phyloP scores from a whole-genome alignment of 2,329 filamentous ascomycete species.

The Fusarium nodosum region DNA sequence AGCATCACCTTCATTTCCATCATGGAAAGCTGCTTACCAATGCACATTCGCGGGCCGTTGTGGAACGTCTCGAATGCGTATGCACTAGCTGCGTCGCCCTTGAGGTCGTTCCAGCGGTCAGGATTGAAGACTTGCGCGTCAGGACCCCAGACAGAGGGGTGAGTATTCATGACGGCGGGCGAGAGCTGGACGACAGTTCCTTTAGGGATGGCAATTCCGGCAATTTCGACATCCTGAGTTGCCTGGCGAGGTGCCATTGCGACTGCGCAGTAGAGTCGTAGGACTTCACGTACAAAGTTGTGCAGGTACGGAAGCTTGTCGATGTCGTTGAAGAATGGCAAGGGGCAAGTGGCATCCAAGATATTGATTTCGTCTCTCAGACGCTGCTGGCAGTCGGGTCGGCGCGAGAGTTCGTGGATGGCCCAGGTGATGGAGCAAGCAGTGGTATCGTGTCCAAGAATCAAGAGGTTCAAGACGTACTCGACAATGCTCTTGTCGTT shows the following conservation, averaged over 20 bases:
- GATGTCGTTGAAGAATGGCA: conserved; percentile 42
- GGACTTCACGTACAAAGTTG: conserved; percentile 60
- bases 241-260: conserved; percentile 55
- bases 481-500: conserved; percentile 51
- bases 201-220: conserved; percentile 55
- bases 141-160: conserved; percentile 56
- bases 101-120: conserved; percentile 55
- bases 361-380: conserved; percentile 56
- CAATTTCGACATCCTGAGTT: conserved; percentile 53
- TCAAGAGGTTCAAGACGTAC: conserved; percentile 59
- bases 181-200: conserved; percentile 57
- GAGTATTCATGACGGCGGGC: conserved; percentile 55
- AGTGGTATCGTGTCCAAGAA: conserved; percentile 62
- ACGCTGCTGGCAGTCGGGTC: conserved; percentile 55
- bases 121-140: conserved; percentile 55
- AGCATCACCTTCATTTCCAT: conserved; percentile 58
- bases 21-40: conserved; percentile 54
- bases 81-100: conserved; percentile 45
- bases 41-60: conserved; percentile 56
- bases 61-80: conserved; percentile 56
- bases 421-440: conserved; percentile 60
- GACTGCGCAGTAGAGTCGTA: conserved; percentile 59
- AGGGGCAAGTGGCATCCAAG: conserved; percentile 25
- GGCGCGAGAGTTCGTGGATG: conserved; percentile 56
- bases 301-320: conserved; percentile 56